These are phyloP conservation scores for Testicularia cyperi DNA, from an alignment of 1,284 basidiomycete species.

Conservation along the genomic window DNA sequence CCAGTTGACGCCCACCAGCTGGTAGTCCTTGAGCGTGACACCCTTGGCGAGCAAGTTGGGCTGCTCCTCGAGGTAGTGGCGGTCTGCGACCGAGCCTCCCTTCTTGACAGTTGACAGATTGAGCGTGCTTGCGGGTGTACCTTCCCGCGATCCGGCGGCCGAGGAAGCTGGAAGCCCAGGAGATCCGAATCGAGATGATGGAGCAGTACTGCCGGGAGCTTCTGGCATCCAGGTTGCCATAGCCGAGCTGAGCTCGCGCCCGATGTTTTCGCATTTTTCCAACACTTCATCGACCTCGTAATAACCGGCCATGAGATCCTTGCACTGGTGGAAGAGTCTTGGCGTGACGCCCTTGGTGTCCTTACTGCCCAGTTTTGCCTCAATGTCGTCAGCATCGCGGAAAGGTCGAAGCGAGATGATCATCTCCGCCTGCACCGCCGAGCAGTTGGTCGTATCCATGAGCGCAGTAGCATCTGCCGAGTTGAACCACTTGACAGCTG, in stretches of 20 bases:
- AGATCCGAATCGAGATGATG: constrained; percentile 21
- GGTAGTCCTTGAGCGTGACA: constrained; percentile 90
- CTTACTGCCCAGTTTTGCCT: constrained; percentile 67
- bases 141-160: constrained; percentile 20
- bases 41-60: constrained; percentile 72
- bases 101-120: constrained; percentile 41
- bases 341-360: constrained; percentile 90
- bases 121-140: constrained; percentile 30
- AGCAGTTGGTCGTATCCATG: constrained; percentile 87
- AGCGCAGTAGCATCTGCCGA: constrained; percentile 71
- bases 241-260: constrained; percentile 66
- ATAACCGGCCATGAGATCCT: constrained; percentile 81
- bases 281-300: constrained; percentile 86
- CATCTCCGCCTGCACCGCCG: constrained; percentile 74
- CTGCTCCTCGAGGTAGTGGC: constrained; percentile 69
- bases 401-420: constrained; percentile 84
- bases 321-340: constrained; percentile 86
- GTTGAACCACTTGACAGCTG: constrained; percentile 76
- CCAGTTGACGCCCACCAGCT: constrained; percentile 97
- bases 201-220: constrained; percentile 40
- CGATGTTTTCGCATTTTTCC: constrained; percentile 82
- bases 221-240: constrained; percentile 73
- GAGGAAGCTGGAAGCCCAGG: constrained; percentile 16
- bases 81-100: constrained; percentile 35
- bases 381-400: constrained; percentile 69